A percentile compares a stretch with the other conserved stretches of the same genome.
phyloP scores from a whole-genome alignment of 192 early-diverging fungal species.

The Backusella luteola region DNA sequence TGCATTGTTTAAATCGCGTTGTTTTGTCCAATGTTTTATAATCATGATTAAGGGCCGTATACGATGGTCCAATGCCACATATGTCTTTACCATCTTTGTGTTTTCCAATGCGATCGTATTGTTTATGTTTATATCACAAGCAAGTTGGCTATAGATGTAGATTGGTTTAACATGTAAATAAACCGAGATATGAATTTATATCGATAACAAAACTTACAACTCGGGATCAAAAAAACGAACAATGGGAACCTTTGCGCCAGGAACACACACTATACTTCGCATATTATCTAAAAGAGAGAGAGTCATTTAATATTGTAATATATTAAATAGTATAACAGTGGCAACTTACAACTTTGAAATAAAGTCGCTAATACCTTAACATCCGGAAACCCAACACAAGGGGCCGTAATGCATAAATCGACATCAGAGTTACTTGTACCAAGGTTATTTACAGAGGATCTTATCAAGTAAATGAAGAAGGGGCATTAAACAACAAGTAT shows the following conservation, averaged over 20 bases:
- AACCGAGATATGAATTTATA: background rate
- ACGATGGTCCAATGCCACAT: conserved; percentile 82
- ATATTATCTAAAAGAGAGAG: conserved; percentile 62
- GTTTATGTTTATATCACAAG: conserved; percentile 94
- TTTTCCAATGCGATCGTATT: conserved; percentile 88
- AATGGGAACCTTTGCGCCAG: conserved; percentile 88
- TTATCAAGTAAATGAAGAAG: conserved; percentile 13
- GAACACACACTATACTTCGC: conserved; percentile 72
- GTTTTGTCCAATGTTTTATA: conserved; percentile 90
- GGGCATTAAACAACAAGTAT: background rate
- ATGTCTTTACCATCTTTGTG: conserved; percentile 84
- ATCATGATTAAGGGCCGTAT: conserved; percentile 86
- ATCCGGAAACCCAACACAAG: conserved; percentile 70
- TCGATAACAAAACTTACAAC: conserved; percentile 49
- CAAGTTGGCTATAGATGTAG: conserved; percentile 48
- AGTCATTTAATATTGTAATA: too few relatives aligned
- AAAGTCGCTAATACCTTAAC: conserved; percentile 70
- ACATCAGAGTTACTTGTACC: conserved; percentile 84
- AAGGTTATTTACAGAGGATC: conserved; percentile 85
- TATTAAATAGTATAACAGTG: background rate
- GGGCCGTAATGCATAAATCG: conserved; percentile 86
- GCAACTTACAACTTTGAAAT: conserved; percentile 63
- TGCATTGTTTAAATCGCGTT: conserved; percentile 83
- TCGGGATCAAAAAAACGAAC: conserved; percentile 90
- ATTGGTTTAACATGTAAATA: background rate